Evolutionary conservation across 805 yeast genomes (phyloP).

Genomic region (Wickerhamomyces hampshirensis): DNA sequence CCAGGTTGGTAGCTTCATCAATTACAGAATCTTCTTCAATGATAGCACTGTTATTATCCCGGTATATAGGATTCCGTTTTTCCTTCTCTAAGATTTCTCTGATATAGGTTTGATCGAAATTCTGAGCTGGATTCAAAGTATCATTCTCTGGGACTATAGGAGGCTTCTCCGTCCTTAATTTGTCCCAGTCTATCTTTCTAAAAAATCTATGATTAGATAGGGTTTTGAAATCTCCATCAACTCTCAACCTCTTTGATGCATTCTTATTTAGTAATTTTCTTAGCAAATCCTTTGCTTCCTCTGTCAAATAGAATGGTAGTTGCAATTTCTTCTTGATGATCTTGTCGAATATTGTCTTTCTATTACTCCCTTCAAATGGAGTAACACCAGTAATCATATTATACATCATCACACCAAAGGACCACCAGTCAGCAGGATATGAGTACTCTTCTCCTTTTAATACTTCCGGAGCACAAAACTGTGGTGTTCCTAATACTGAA

Average conservation of each 20-base stretch:
- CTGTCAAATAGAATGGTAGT: conserved; percentile 65
- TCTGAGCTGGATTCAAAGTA: conserved; percentile 73
- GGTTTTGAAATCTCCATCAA: conserved; percentile 34
- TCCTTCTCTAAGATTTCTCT: conserved; percentile 34
- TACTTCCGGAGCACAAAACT: conserved; percentile 78
- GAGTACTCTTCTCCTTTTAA: conserved; percentile 75
- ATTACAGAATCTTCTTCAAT: background rate
- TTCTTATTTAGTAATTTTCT: conserved; percentile 63
- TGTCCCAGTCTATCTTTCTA: conserved; percentile 67
- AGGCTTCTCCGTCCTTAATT: conserved; percentile 45
- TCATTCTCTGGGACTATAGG: conserved; percentile 76
- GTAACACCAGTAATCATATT: conserved; percentile 81
- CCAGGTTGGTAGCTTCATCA: background rate
- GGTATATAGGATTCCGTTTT: background rate
- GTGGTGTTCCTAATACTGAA: conserved; percentile 41
- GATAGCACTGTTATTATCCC: background rate
- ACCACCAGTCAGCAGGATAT: conserved; percentile 88
- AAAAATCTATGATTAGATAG: conserved; percentile 69
- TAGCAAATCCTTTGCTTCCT: conserved; percentile 71
- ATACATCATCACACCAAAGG: conserved; percentile 72
- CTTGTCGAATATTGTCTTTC: conserved; percentile 63
- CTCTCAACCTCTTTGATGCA: conserved; percentile 59
- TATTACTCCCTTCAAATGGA: conserved; percentile 77
- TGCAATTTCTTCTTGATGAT: conserved; percentile 57
- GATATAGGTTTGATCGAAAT: conserved; percentile 74